These are phyloP conservation scores for Physcomitrellopsis africana DNA, from an alignment of 225 moss, liverwort and hornwort species.

Conservation along the genomic window DNA sequence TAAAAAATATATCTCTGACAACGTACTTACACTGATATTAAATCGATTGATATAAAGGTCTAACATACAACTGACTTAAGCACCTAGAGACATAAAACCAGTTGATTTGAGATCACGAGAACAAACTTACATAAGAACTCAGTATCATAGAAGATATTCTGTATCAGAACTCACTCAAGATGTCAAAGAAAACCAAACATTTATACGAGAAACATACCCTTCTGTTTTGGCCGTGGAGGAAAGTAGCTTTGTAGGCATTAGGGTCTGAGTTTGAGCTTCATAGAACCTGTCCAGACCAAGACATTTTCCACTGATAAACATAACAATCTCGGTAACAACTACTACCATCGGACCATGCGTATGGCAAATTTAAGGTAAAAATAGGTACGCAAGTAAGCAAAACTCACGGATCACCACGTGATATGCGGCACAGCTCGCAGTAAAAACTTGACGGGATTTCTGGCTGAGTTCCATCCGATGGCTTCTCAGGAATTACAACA, in stretches of 20 bases:
- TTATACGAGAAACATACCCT: conserved; percentile 52
- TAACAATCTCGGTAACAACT: conserved; percentile 9
- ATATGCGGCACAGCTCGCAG: conserved; percentile 82
- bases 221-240: conserved; percentile 54
- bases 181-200: neutral
- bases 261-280: conserved; percentile 47
- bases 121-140: neutral
- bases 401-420: conserved; percentile 82
- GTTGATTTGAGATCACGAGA: neutral
- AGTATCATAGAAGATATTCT: neutral
- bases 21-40: neutral
- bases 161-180: conserved; percentile 1
- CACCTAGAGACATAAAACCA: conserved; percentile 4
- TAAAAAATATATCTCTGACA: neutral
- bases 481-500: conserved; percentile 80
- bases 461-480: conserved; percentile 55
- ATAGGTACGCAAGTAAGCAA: conserved; percentile 13
- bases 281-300: conserved; percentile 62
- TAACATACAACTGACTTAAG: neutral
- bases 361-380: neutral
- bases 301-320: neutral
- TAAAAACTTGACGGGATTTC: conserved; percentile 72
- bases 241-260: conserved; percentile 59
- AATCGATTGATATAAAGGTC: neutral
- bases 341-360: neutral